These are phyloP conservation scores for Betula pendula DNA, from an alignment of 306 rosid genomes.

Conservation along the genomic window DNA sequence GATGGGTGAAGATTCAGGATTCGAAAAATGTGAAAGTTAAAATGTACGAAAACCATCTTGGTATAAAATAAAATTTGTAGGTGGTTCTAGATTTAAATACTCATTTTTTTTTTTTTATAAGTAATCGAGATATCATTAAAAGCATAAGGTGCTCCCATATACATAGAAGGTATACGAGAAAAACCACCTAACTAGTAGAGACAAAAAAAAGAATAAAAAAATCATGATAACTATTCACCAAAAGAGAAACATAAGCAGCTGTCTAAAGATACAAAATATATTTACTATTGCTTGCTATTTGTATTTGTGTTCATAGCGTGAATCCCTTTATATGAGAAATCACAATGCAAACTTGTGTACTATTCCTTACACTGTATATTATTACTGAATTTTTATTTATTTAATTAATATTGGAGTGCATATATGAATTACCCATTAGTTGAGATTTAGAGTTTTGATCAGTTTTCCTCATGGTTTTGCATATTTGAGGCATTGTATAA, in stretches of 20 bases:
- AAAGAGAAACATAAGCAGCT: too few relatives aligned
- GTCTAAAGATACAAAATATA: too few relatives aligned
- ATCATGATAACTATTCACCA: too few relatives aligned
- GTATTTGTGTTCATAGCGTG: neutral
- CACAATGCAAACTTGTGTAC: neutral
- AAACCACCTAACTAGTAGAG: too few relatives aligned
- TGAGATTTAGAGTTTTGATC: slow-evolving; percentile 13
- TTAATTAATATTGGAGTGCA: neutral
- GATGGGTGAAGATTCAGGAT: neutral
- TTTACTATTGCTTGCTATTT: neutral
- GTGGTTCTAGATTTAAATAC: neutral
- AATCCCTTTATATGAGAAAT: neutral
- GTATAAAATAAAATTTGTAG: neutral
- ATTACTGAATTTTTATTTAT: neutral
- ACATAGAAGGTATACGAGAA: too few relatives aligned
- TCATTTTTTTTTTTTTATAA: too few relatives aligned
- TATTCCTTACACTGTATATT: neutral
- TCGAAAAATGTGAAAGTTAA: neutral
- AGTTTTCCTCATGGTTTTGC: slow-evolving; percentile 12
- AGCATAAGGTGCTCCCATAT: too few relatives aligned
- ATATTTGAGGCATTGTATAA: neutral
- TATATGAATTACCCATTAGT: slow-evolving; percentile 13
- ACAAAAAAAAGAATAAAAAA: too few relatives aligned
- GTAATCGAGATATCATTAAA: too few relatives aligned
- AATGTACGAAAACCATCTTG: neutral